These are phyloP conservation scores for Penicillium sp. DNA, from an alignment of 2,329 filamentous ascomycete species.

Conservation along the genomic window DNA sequence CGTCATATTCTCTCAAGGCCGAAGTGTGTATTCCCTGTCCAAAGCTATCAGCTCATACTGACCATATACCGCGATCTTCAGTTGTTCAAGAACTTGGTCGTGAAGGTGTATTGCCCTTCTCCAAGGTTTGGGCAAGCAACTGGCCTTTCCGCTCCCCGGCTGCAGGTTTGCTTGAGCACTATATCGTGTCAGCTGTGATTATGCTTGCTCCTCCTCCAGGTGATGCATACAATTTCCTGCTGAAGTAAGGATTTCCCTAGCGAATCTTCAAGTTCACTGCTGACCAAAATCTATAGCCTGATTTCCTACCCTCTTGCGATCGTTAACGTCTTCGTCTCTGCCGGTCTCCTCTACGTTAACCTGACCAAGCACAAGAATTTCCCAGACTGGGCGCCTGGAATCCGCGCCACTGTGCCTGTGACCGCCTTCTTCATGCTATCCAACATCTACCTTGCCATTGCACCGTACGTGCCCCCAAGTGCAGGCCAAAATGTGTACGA, in stretches of 20 bases:
- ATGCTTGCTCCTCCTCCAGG: constrained; percentile 68
- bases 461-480: constrained; percentile 54
- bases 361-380: constrained; percentile 37
- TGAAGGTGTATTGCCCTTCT: constrained; percentile 68
- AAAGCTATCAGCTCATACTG: neutral
- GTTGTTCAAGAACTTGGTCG: constrained; percentile 63
- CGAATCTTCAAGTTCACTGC: neutral
- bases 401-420: constrained; percentile 54
- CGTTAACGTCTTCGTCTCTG: constrained; percentile 55
- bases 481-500: constrained; percentile 54
- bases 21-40: constrained; percentile 31
- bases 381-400: constrained; percentile 52
- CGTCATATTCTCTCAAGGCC: constrained; percentile 53
- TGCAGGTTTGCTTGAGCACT: constrained; percentile 63
- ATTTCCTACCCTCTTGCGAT: constrained; percentile 47
- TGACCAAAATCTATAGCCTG: constrained; percentile 24
- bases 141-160: constrained; percentile 67
- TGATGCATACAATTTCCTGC: constrained; percentile 66
- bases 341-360: constrained; percentile 53
- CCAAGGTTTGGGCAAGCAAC: constrained; percentile 68
- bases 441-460: constrained; percentile 56
- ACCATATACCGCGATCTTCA: constrained; percentile 12
- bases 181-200: constrained; percentile 65
- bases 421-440: constrained; percentile 55
- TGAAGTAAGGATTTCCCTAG: constrained; percentile 37